Percentiles rank a stretch among this genome's conserved stretches.
phyloP scores from a whole-genome alignment of 169 alveolate species.

The Plasmodium blacklocki region DNA sequence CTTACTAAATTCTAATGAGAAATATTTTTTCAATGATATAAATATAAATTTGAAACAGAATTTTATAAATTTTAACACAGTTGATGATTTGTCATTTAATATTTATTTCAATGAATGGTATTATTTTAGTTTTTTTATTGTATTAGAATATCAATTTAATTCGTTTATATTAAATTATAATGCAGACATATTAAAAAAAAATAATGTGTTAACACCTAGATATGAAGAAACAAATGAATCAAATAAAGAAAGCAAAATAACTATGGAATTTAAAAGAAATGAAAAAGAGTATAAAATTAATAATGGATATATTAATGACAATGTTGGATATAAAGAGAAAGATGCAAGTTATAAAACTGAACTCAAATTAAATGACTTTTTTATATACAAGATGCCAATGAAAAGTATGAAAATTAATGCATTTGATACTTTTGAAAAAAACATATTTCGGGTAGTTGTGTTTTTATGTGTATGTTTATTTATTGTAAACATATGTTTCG shows the following conservation, averaged over 20 bases:
- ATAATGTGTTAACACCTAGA: no score
- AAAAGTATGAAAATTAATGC: conserved; percentile 49
- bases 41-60: conserved; percentile 69
- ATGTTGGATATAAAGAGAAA: neutral
- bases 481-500: conserved; percentile 46
- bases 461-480: conserved; percentile 62
- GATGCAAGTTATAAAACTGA: neutral
- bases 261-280: neutral
- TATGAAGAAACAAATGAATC: neutral
- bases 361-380: conserved; percentile 26
- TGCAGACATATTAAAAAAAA: conserved; percentile 1
- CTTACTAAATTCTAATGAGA: conserved; percentile 20
- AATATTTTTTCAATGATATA: conserved; percentile 51
- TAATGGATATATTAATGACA: neutral
- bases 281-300: neutral
- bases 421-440: conserved; percentile 61
- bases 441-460: conserved; percentile 41
- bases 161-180: conserved; percentile 21
- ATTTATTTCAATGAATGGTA: conserved; percentile 68
- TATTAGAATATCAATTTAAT: conserved; percentile 56
- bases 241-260: neutral
- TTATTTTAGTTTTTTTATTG: conserved; percentile 63
- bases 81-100: conserved; percentile 62
- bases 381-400: conserved; percentile 31
- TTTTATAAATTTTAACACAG: conserved; percentile 43